phyloP scores from a whole-genome alignment of 139 green algal species.

The Chlamydomonas sphaeroides region DNA sequence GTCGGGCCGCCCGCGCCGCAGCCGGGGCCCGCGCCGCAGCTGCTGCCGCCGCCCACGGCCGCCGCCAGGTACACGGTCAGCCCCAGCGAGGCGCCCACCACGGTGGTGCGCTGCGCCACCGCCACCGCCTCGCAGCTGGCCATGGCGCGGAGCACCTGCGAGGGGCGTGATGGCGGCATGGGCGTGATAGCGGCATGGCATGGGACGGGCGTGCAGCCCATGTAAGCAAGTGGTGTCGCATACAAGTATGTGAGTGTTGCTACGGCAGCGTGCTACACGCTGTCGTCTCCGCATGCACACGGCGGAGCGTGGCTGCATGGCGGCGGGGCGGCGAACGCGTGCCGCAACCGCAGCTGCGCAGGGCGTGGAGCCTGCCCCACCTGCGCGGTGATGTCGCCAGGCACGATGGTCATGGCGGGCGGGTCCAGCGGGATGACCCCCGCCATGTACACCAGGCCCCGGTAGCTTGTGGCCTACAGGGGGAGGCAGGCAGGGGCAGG shows the following conservation, averaged over 20 bases:
- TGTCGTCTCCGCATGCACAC: too few relatives aligned
- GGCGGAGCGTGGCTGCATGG: too few relatives aligned
- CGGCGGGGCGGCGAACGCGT: too few relatives aligned
- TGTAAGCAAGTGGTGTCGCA: too few relatives aligned
- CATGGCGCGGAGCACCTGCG: constrained; percentile 50
- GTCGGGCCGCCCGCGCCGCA: neutral
- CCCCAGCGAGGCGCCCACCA: constrained; percentile 57
- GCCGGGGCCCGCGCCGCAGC: neutral
- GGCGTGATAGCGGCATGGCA: too few relatives aligned
- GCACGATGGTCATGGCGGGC: constrained; percentile 71
- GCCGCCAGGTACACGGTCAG: constrained; percentile 67
- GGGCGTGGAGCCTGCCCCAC: neutral
- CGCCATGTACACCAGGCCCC: constrained; percentile 60
- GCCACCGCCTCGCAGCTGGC: constrained; percentile 73
- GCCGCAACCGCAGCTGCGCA: too few relatives aligned
- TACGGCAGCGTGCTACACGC: too few relatives aligned
- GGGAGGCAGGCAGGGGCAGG: too few relatives aligned
- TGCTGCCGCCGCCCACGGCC: constrained; percentile 14
- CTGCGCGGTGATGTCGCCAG: constrained; percentile 35
- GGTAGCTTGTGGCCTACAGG: constrained; percentile 61
- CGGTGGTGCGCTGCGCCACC: constrained; percentile 61
- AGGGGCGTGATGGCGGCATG: too few relatives aligned
- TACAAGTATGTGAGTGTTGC: too few relatives aligned
- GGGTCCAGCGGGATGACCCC: constrained; percentile 79
- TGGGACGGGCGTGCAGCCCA: too few relatives aligned